A percentile compares a stretch with the other conserved stretches of the same genome.
These are phyloP conservation scores for Sporothrix brunneoviolacea DNA, from an alignment of 2,329 filamentous ascomycete species.

Conservation along the genomic window DNA sequence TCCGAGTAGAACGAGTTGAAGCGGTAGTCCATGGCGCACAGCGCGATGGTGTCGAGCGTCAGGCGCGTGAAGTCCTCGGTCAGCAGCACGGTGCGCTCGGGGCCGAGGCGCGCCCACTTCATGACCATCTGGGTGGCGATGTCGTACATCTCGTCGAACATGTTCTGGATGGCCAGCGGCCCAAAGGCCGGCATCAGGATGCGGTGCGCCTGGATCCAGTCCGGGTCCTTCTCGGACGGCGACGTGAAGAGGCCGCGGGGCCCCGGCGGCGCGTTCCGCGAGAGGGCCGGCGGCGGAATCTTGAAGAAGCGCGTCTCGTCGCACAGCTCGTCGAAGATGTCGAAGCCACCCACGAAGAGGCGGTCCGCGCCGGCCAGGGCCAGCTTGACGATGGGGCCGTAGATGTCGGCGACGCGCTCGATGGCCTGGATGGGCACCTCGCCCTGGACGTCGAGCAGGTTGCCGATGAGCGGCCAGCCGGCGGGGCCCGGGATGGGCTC, in stretches of 20 bases:
- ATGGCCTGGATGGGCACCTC: conserved; percentile 15
- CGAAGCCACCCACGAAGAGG: conserved; percentile 16
- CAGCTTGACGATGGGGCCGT: conserved; percentile 18
- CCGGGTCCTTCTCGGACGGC: conserved; percentile 38
- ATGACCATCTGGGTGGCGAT: conserved; percentile 58
- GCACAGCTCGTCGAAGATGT: conserved; percentile 19
- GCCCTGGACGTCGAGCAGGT: conserved; percentile 18
- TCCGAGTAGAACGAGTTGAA: conserved; percentile 60
- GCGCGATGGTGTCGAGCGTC: conserved; percentile 55
- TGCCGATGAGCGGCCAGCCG: conserved; percentile 19
- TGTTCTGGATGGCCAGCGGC: conserved; percentile 57
- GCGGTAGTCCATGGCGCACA: conserved; percentile 51
- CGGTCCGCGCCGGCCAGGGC: not conserved
- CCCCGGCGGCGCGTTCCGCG: not conserved
- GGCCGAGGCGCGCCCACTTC: conserved; percentile 62
- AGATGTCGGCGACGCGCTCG: conserved; percentile 13
- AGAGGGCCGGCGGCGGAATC: conserved; percentile 12
- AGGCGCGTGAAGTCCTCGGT: conserved; percentile 59
- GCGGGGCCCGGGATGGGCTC: conserved; percentile 7
- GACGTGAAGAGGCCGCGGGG: conserved; percentile 17
- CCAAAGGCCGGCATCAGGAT: conserved; percentile 64
- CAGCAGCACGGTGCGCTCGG: conserved; percentile 47
- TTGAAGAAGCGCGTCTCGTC: conserved; percentile 20
- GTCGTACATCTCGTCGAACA: conserved; percentile 64
- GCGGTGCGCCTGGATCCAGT: conserved; percentile 62